phyloP scores from a whole-genome alignment of 73 alveolate genomes.

The Breviolum minutum region DNA sequence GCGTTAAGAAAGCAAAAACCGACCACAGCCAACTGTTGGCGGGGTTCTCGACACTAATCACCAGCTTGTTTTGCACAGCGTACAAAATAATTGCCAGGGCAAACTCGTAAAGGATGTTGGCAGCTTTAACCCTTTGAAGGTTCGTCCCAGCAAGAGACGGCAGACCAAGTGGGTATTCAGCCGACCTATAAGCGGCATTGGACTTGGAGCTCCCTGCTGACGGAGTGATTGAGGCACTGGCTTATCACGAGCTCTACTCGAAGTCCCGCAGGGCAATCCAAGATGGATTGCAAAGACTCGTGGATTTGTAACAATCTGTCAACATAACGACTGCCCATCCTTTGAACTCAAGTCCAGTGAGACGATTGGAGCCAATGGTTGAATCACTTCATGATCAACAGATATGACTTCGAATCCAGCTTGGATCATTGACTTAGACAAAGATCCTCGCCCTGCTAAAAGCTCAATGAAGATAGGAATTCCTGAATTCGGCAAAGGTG shows the following conservation, averaged over 20 bases:
- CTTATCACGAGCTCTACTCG: neutral
- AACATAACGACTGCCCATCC: neutral
- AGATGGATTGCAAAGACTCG: neutral
- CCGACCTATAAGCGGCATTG: neutral
- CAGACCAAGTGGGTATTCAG: neutral
- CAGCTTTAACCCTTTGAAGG: neutral
- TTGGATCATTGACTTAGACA: neutral
- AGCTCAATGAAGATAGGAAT: conserved; percentile 1
- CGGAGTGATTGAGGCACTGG: neutral
- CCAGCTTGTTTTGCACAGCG: neutral
- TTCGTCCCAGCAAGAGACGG: neutral
- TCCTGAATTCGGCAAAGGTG: neutral
- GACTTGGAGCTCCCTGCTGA: neutral
- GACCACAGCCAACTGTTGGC: neutral
- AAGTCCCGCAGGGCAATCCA: conserved; percentile 8
- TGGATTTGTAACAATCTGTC: neutral
- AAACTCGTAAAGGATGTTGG: neutral
- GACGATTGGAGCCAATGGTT: neutral
- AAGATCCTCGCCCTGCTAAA: neutral
- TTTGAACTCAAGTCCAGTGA: neutral
- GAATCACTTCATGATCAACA: no score
- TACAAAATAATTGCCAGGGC: no score
- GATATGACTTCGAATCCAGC: neutral
- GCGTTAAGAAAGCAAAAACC: neutral
- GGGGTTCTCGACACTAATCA: neutral